These are phyloP conservation scores for Ascochyta lentis DNA, from an alignment of 2,329 filamentous ascomycete genomes.

Conservation along the genomic window DNA sequence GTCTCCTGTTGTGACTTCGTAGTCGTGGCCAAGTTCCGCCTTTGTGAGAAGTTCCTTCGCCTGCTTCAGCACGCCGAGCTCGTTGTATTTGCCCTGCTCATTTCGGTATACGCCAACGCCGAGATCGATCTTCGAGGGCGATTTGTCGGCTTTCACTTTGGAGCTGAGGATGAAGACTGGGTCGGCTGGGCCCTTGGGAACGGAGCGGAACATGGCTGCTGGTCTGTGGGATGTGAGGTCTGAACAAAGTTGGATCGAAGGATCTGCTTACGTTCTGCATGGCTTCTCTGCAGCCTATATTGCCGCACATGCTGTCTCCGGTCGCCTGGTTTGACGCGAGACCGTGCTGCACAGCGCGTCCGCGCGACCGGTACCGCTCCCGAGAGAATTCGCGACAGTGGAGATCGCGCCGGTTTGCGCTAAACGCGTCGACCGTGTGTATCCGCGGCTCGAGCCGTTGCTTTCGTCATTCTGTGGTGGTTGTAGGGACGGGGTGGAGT, in stretches of 20 bases:
- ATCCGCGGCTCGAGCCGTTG: not conserved
- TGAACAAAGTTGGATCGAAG: not conserved
- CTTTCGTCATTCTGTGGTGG: not conserved
- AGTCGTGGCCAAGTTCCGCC: slow-evolving; percentile 28
- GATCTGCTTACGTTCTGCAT: not conserved
- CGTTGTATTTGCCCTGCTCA: slow-evolving; percentile 43
- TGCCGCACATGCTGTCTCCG: not conserved
- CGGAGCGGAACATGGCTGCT: slow-evolving; percentile 30
- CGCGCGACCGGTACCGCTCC: slow-evolving; percentile 1
- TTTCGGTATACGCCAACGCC: slow-evolving; percentile 50
- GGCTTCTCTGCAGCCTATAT: not conserved
- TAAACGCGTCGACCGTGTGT: not conserved
- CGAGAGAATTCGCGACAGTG: not conserved
- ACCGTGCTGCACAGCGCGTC: not conserved
- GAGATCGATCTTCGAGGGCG: slow-evolving; percentile 45
- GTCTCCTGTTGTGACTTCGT: slow-evolving; percentile 47
- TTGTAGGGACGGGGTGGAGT: not conserved
- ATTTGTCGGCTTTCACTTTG: slow-evolving; percentile 37
- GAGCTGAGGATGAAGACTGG: slow-evolving; percentile 46
- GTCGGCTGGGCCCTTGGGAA: slow-evolving; percentile 38
- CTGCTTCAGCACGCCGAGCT: slow-evolving; percentile 36
- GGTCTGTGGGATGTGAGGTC: not conserved
- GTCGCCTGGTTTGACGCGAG: not conserved
- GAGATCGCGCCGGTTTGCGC: not conserved
- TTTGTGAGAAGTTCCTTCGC: slow-evolving; percentile 19